A percentile compares a stretch with the other conserved stretches of the same genome.
Evolutionary conservation across 2,329 filamentous ascomycete genomes (phyloP).

Genomic region (Colletotrichum shisoi): DNA sequence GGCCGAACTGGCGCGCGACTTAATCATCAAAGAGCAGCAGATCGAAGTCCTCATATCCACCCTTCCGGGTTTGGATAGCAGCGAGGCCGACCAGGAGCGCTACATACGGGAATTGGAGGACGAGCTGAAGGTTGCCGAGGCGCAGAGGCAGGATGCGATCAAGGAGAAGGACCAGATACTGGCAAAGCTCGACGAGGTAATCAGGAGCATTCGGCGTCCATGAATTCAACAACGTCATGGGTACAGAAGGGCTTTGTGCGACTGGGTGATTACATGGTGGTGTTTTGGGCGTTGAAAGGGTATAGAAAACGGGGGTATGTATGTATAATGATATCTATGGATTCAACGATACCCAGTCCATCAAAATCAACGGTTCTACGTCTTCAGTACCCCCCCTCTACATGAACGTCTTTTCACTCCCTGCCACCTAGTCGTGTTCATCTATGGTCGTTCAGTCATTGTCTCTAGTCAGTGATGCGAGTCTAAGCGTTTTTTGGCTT

Average conservation of each 20-base stretch:
- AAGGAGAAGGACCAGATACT: constrained; percentile 70
- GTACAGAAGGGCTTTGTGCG: constrained; percentile 18
- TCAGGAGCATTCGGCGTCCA: constrained; percentile 66
- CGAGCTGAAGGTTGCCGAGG: constrained; percentile 69
- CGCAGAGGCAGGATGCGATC: constrained; percentile 68
- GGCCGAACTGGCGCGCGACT: constrained; percentile 76
- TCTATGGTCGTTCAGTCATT: not conserved
- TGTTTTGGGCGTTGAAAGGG: constrained; percentile 41
- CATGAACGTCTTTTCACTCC: not conserved
- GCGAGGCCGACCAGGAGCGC: constrained; percentile 77
- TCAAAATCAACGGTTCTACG: constrained; percentile 8
- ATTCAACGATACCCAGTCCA: constrained; percentile 21
- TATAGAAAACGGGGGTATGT: constrained; percentile 19
- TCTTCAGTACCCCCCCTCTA: not conserved
- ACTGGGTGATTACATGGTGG: constrained; percentile 42
- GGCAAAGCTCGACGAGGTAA: constrained; percentile 66
- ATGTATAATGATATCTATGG: constrained; percentile 26
- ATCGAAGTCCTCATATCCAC: constrained; percentile 79
- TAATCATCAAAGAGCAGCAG: constrained; percentile 82
- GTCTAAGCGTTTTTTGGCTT: constrained; percentile 55
- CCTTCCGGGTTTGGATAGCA: constrained; percentile 79
- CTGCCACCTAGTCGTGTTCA: not conserved
- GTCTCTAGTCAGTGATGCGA: not conserved
- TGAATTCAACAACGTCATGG: constrained; percentile 46
- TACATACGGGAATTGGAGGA: constrained; percentile 71